Conservation (phyloP, 305 asterid genomes). For the Solanum hybrid region DNA sequence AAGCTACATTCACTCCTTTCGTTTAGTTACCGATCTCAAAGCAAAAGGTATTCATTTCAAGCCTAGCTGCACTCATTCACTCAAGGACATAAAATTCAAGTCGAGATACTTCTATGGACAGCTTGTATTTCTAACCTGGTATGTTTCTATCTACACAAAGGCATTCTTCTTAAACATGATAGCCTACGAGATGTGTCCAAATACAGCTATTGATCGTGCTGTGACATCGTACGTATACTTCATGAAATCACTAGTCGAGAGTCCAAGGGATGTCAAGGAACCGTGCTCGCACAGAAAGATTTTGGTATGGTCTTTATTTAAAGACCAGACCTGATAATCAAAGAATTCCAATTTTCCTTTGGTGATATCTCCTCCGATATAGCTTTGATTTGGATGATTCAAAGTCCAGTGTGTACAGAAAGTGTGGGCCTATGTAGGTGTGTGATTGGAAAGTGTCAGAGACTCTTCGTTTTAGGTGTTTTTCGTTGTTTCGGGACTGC, state of each 20-base stretch:
- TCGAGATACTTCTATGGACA: constrained; percentile 6
- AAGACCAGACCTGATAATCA: no score
- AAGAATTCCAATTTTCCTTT: no score
- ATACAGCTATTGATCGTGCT: neutral
- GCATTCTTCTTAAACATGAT: constrained; percentile 13
- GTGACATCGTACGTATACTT: constrained; percentile 8
- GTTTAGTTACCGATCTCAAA: constrained; percentile 21
- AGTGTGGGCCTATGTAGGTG: no score
- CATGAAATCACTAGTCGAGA: constrained; percentile 16
- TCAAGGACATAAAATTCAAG: constrained; percentile 11
- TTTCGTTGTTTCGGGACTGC: no score
- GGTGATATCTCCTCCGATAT: no score
- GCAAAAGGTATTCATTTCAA: constrained; percentile 28
- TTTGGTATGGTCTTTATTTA: no score
- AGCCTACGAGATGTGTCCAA: constrained; percentile 14
- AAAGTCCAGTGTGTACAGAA: no score
- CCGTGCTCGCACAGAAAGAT: neutral
- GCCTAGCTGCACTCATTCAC: constrained; percentile 10
- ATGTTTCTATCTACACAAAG: constrained; percentile 3
- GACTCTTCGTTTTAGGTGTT: no score
- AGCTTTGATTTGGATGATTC: no score
- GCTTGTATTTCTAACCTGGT: constrained; percentile 13
- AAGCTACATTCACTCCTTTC: constrained; percentile 5
- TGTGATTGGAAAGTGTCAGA: no score
- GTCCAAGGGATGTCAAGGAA: constrained; percentile 10